Evolutionary conservation across 1,139 yeast species (phyloP).

Genomic region (Hyphopichia fennica): DNA sequence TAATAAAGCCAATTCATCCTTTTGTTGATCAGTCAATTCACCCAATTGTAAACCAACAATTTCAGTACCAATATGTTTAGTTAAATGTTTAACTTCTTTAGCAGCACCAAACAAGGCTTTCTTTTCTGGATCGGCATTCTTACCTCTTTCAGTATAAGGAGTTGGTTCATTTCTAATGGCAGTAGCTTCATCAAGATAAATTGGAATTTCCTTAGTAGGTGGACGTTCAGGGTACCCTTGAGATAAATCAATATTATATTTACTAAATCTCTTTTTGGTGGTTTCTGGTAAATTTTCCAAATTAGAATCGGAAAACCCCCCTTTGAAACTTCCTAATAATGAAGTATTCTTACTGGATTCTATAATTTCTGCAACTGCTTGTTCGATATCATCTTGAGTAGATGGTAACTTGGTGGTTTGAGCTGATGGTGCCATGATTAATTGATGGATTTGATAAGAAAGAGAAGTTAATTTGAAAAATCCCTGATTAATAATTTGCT

Average conservation of each 20-base stretch:
- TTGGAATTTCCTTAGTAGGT: constrained; percentile 22
- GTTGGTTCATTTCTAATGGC: constrained; percentile 13
- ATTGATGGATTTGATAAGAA: too few species aligned
- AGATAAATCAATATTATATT: constrained; percentile 38
- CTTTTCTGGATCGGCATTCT: constrained; percentile 19
- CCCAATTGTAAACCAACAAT: constrained; percentile 19
- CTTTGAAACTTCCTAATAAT: constrained; percentile 5
- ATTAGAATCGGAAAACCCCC: constrained; percentile 10
- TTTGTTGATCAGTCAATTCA: constrained; percentile 22
- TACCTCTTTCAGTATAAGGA: constrained; percentile 16
- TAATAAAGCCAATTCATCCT: constrained; percentile 42
- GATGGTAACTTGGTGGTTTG: not conserved
- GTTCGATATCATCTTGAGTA: constrained; percentile 5
- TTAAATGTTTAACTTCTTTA: constrained; percentile 16
- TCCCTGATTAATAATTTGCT: too few species aligned
- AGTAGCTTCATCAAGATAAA: constrained; percentile 15
- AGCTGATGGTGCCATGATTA: constrained; percentile 7
- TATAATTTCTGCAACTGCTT: constrained; percentile 5
- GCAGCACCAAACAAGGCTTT: constrained; percentile 21
- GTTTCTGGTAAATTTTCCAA: constrained; percentile 27
- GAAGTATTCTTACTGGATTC: not conserved
- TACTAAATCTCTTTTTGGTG: constrained; percentile 31
- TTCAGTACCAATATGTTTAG: constrained; percentile 21
- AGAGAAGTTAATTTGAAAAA: too few species aligned
- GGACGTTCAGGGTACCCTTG: constrained; percentile 44